Conservation (phyloP, 1,284 basidiomycete species). For the Xerocomus cyaneibrunnescens region DNA sequence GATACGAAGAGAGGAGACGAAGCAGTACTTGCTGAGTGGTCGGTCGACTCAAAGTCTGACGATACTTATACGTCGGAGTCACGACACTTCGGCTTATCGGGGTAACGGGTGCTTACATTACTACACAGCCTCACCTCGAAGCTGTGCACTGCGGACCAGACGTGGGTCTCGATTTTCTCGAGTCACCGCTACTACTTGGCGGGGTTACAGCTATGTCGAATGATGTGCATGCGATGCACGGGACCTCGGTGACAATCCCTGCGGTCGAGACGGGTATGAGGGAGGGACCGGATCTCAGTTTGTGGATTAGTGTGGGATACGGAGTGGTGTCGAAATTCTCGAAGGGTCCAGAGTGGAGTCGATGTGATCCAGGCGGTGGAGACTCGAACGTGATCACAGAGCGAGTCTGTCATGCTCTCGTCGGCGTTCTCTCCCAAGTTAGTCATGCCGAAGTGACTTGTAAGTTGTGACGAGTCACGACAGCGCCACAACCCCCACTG, state of each 20-base stretch:
- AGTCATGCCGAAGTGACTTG: not conserved
- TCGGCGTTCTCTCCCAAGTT: too few relatives aligned
- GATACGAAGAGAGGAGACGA: not conserved
- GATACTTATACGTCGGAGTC: not conserved
- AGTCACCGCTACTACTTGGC: too few relatives aligned
- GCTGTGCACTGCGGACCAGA: conserved; percentile 2
- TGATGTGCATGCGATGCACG: too few relatives aligned
- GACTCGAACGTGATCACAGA: not conserved
- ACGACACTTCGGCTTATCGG: too few relatives aligned
- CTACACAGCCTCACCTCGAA: not conserved
- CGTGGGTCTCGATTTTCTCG: too few relatives aligned
- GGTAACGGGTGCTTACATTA: too few relatives aligned
- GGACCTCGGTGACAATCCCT: not conserved
- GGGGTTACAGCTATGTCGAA: too few relatives aligned
- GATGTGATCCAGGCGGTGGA: not conserved
- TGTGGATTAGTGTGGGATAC: not conserved
- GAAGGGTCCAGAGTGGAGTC: not conserved
- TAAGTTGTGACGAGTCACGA: conserved; percentile 1
- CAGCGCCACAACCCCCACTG: conserved; percentile 1
- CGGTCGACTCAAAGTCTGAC: not conserved
- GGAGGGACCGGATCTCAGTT: not conserved
- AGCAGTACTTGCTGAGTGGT: not conserved
- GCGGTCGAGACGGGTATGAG: not conserved
- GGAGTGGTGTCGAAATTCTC: not conserved
- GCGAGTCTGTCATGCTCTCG: too few relatives aligned